These are phyloP conservation scores for Phialophora chinensis DNA, from an alignment of 2,329 filamentous ascomycete genomes.

Conservation along the genomic window DNA sequence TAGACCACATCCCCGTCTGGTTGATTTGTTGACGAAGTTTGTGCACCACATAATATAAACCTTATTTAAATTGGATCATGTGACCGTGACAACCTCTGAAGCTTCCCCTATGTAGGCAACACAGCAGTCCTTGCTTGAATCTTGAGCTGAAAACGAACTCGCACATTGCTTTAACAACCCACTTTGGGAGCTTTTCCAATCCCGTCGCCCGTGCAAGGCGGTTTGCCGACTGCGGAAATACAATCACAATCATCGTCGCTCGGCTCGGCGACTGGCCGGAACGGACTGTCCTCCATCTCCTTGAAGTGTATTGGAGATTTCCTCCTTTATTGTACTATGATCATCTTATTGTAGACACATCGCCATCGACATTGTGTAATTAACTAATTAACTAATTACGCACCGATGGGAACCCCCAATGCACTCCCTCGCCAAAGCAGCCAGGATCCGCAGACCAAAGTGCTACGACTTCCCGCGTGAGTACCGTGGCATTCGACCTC, in stretches of 20 bases:
- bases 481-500: not conserved
- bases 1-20: slow-evolving; percentile 3
- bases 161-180: too few species aligned
- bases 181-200: too few species aligned
- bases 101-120: too few species aligned
- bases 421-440: not conserved
- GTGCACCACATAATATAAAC: not conserved
- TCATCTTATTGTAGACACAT: not conserved
- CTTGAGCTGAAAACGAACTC: too few species aligned
- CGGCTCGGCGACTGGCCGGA: too few species aligned
- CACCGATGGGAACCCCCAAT: not conserved
- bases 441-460: not conserved
- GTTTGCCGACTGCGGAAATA: too few species aligned
- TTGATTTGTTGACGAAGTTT: not conserved
- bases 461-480: not conserved
- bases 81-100: not conserved
- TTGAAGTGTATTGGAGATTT: not conserved
- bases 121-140: too few species aligned
- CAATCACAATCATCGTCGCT: too few species aligned
- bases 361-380: not conserved
- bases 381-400: not conserved
- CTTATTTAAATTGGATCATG: not conserved
- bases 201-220: too few species aligned
- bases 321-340: not conserved
- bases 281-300: too few species aligned